Percentiles rank a stretch among this genome's conserved stretches.
Conservation (phyloP, 1,139 yeast species). For the Scheffersomyces quercinus region DNA sequence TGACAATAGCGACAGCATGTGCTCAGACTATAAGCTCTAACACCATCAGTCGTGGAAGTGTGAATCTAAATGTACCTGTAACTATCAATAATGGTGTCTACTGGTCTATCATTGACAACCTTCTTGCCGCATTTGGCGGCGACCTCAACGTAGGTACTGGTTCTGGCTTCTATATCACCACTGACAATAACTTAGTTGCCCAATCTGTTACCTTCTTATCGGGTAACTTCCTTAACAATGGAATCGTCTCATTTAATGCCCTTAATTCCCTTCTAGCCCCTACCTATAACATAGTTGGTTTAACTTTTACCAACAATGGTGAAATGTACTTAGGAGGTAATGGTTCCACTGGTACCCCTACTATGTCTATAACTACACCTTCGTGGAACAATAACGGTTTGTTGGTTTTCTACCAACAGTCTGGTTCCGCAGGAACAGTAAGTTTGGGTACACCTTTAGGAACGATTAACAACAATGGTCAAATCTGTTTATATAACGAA, state of each 20-base stretch:
- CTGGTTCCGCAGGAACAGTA: conserved; percentile 7
- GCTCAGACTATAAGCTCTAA: not conserved
- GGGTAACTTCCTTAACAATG: conserved; percentile 10
- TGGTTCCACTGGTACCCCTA: conserved; percentile 13
- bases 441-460: conserved; percentile 4
- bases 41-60: not conserved
- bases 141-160: conserved; percentile 10
- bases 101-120: conserved; percentile 14
- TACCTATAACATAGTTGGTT: conserved; percentile 16
- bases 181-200: conserved; percentile 14
- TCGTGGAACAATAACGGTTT: conserved; percentile 10
- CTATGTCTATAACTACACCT: conserved; percentile 11
- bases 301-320: conserved; percentile 11
- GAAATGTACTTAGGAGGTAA: conserved; percentile 13
- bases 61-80: conserved; percentile 5
- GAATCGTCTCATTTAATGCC: conserved; percentile 19
- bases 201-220: conserved; percentile 13
- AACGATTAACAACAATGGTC: conserved; percentile 17
- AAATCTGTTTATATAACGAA: conserved; percentile 15
- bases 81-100: conserved; percentile 11
- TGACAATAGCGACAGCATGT: not conserved
- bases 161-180: conserved; percentile 13
- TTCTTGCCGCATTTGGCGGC: conserved; percentile 10
- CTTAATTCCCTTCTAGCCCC: conserved; percentile 18
- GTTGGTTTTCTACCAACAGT: conserved; percentile 10